Percentiles rank a stretch among this genome's conserved stretches.
Conservation (phyloP, 768 basidiomycete species). For the Rhodotorula graminis region DNA sequence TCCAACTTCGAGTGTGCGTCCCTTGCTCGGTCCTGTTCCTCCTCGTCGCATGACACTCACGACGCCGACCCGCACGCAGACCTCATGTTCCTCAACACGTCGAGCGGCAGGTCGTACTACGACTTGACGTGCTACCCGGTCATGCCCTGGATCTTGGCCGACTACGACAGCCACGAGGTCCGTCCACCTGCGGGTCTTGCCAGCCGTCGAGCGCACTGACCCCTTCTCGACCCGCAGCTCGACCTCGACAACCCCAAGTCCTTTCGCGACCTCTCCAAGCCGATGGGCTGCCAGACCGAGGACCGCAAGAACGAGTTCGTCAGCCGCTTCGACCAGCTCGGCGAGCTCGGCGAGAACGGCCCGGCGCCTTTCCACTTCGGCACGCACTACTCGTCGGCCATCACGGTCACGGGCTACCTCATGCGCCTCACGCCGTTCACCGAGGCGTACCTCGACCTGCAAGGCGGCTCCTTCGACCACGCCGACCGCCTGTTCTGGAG, state of each 20-base stretch:
- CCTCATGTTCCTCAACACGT: conserved; percentile 10
- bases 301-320: conserved; percentile 55
- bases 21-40: too few species aligned
- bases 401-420: conserved; percentile 93
- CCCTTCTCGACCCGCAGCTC: conserved; percentile 12
- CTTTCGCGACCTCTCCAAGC: conserved; percentile 63
- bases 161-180: conserved; percentile 53
- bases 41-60: not conserved
- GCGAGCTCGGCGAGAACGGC: conserved; percentile 65
- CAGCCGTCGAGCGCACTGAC: too few species aligned
- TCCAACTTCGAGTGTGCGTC: conserved; percentile 56
- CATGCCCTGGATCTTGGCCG: conserved; percentile 73
- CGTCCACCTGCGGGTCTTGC: too few species aligned
- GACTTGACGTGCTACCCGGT: conserved; percentile 84
- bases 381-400: conserved; percentile 92
- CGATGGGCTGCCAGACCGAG: conserved; percentile 61
- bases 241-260: conserved; percentile 41
- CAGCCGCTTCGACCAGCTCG: conserved; percentile 66
- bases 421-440: conserved; percentile 86
- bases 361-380: conserved; percentile 47
- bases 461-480: conserved; percentile 93
- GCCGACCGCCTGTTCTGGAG: conserved; percentile 79
- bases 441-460: conserved; percentile 65
- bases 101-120: conserved; percentile 16
- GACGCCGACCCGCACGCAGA: not conserved